Base-by-base conservation (phyloP, 2,329 filamentous ascomycete genomes). In the Cladophialophora immunda region DNA sequence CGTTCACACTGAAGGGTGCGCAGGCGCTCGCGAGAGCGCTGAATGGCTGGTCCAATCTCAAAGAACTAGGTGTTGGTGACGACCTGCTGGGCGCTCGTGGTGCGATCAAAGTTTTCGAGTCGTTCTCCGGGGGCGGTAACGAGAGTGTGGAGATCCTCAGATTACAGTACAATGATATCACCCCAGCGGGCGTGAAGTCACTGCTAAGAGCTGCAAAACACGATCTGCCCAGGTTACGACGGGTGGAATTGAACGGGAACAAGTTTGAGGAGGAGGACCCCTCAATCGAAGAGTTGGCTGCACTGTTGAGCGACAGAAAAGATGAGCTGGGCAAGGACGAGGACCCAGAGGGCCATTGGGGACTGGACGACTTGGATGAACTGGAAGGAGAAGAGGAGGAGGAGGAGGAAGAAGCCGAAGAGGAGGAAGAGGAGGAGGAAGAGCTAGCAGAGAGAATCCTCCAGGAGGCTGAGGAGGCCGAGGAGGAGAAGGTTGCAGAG, bases 231-330 rank as follows among this genome's bases (percentile, higher is more conserved):
- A 86, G 86, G 13, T 82, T 99, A 71, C 91, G 90, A 81, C 90
- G 94, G 74, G 87, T 99, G 58, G 95, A 98, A 81, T 83, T 99
- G 72, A 98, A 99, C 78, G 95, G 95, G 58, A 99, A 99, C 83
- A 95, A 93, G 77, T 97, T 99, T 74, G 83, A 86, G 8, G 94
- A 97, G 78, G 93, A 97, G 2, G 93, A 98, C 73, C 83, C 87
- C 55, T 87, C 87, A 30, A 85, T 97, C 50, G 80, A 87, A 68
- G 84, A 83, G 25, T 83, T 98, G 54, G 87, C 89, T 71, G 86
- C 89, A 59, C 82, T 95, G 30, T 83, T 97, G 29, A 90, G 92
- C 66, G 86, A 87, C 75, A 89, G 93, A 70, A 94, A 94, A 81
- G 91, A 94, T 77, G 88, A 90, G 72, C 81, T 84, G 27, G 80